phyloP scores from a whole-genome alignment of 106 monocot genomes.

The Dendrobium officinale region DNA sequence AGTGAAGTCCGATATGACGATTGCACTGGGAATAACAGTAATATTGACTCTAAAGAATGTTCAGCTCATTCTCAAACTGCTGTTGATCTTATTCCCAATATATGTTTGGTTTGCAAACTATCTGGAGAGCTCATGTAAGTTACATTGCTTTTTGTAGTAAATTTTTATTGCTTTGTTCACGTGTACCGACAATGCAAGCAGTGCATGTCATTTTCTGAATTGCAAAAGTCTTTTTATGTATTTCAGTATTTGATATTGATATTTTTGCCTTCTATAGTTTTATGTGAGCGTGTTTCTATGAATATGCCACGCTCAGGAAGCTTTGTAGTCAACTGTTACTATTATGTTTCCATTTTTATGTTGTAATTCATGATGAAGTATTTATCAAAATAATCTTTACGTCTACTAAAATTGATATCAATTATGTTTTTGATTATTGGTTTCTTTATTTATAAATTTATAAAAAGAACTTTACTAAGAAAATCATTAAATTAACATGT shows the following conservation, averaged over 20 bases:
- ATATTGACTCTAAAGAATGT: background rate
- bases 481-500: too few species aligned
- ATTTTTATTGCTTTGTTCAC: background rate
- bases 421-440: too few species aligned
- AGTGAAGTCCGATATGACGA: too few species aligned
- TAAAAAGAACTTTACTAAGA: too few species aligned
- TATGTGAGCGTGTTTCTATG: background rate
- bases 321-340: background rate
- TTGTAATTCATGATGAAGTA: background rate
- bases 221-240: background rate
- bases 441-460: too few species aligned
- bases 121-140: constrained; percentile 5
- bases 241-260: background rate
- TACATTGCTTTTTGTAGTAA: background rate
- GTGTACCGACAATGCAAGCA: background rate
- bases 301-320: background rate
- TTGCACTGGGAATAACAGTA: background rate
- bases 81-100: background rate
- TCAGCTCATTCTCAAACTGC: background rate
- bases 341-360: background rate
- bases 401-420: too few species aligned
- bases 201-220: background rate
- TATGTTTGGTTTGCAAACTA: constrained; percentile 11
- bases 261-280: background rate
- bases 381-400: too few species aligned